Evolutionary conservation across 371 early-diverging fungal genomes (phyloP).

Genomic region (Haplosporangium sp.): DNA sequence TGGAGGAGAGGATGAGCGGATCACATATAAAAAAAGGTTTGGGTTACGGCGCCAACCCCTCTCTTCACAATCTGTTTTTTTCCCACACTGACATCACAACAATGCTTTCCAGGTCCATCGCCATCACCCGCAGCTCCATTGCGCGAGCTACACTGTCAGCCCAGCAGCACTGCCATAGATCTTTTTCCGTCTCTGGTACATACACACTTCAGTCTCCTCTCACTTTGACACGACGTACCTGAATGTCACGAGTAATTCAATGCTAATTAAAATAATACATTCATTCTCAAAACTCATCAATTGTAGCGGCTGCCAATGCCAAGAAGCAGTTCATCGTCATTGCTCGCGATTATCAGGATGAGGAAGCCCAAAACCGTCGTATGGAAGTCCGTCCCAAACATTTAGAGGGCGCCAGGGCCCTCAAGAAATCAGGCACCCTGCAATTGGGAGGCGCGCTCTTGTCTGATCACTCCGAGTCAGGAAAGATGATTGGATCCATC

Average conservation of each 20-base stretch:
- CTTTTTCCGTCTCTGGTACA: slow-evolving; percentile 29
- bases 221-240: background rate
- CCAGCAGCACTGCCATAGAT: slow-evolving; percentile 10
- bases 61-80: background rate
- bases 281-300: background rate
- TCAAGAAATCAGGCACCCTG: slow-evolving; percentile 51
- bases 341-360: slow-evolving; percentile 62
- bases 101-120: slow-evolving; percentile 26
- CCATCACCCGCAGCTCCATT: background rate
- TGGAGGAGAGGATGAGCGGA: background rate
- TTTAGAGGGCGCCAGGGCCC: slow-evolving; percentile 47
- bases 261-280: too few relatives aligned
- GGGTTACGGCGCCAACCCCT: background rate
- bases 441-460: slow-evolving; percentile 67
- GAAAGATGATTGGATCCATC: slow-evolving; percentile 68
- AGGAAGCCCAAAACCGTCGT: slow-evolving; percentile 62
- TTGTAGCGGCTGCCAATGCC: slow-evolving; percentile 11
- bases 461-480: slow-evolving; percentile 42
- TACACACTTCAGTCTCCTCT: background rate
- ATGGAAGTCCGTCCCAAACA: slow-evolving; percentile 60
- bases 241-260: background rate
- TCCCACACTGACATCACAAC: slow-evolving; percentile 3
- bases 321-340: slow-evolving; percentile 64
- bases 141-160: slow-evolving; percentile 4
- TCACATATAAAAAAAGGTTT: background rate